Evolutionary conservation across 2,329 filamentous ascomycete genomes (phyloP), one percentile per base, ranked within the genome.

Genomic region (Hypoxylon sp.): DNA sequence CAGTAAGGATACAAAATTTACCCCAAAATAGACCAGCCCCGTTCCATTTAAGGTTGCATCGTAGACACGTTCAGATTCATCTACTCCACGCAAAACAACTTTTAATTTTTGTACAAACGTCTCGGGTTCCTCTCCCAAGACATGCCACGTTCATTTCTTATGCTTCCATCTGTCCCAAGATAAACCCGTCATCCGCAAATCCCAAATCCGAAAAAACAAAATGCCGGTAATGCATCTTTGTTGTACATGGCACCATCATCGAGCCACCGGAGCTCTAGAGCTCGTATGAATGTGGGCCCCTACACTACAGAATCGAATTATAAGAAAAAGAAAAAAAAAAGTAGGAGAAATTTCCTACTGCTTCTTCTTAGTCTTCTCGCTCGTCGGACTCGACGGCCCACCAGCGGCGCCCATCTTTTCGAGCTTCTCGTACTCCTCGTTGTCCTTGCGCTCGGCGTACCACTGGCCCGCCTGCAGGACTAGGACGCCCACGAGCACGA

Each of bases 391-490:
- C 42, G 59, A 64, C 22, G 57, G 64, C n/a, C 50, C 33, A 5
- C 33, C 33, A 14, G 11, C 57, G 6, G 58, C 64, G 13, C 66
- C 84, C 3, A 63, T 67, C 66, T 75, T 81, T 73, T 90, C 87
- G 70, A 91, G 85, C 78, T 89, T 87, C 77, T 88, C 89, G 62
- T 87, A 85, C 80, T 98, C 94, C 79, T 94, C 92, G 76, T 87
- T 86, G 81, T 98, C 94, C 83, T 97, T 97, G 78, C 93, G 88
- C 87, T 98, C 94, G 26, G 96, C 96, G 83, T 99, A 99, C 96
- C 95, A 98, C 86, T 98, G 94, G 10, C 96, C 96, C 19, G 94
- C 94, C 88, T 99, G 96, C 77, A 99, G 83, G 35, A 98, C 93
- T 72, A 99, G 80, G 9, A 99, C 93, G 4, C 96, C 96, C 2